A percentile compares a stretch with the other conserved stretches of the same genome.
phyloP scores from a whole-genome alignment of 2,329 filamentous ascomycete species.

The Calonectria multiphialidica region DNA sequence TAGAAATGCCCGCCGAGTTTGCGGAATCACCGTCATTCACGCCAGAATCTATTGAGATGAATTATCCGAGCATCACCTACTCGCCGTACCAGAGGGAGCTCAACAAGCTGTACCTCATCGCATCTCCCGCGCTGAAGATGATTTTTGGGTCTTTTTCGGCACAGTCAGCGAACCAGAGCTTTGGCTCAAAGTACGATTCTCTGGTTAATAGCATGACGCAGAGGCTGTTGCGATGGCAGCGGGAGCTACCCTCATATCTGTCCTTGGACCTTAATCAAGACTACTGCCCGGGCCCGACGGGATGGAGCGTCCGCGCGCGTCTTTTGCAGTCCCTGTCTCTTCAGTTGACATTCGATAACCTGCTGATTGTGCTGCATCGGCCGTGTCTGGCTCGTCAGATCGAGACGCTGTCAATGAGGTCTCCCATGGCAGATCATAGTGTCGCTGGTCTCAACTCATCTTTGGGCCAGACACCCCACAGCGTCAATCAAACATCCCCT shows the following conservation, averaged over 20 bases:
- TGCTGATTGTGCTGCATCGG: conserved; percentile 10
- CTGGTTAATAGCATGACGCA: conserved; percentile 2
- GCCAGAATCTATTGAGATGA: neutral
- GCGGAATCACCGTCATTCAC: conserved; percentile 4
- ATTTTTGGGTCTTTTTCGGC: conserved; percentile 3
- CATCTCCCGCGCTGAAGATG: conserved; percentile 4
- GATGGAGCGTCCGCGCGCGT: neutral
- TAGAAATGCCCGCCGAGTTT: neutral
- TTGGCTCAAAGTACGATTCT: neutral
- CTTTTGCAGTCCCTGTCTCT: conserved; percentile 7
- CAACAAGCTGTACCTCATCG: conserved; percentile 10
- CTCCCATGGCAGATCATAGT: neutral
- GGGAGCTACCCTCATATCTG: neutral
- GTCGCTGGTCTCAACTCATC: neutral
- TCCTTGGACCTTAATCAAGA: neutral
- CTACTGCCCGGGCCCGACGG: neutral
- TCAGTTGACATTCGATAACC: conserved; percentile 7
- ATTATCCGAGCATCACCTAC: neutral
- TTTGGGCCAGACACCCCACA: neutral
- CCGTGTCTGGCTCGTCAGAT: conserved; percentile 3
- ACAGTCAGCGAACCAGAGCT: neutral
- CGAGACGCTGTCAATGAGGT: neutral
- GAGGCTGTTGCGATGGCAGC: neutral
- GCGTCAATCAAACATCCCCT: neutral
- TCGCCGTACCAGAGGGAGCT: conserved; percentile 4